phyloP scores from a whole-genome alignment of 2,329 filamentous ascomycete genomes.

The Fusarium sulawesiense region DNA sequence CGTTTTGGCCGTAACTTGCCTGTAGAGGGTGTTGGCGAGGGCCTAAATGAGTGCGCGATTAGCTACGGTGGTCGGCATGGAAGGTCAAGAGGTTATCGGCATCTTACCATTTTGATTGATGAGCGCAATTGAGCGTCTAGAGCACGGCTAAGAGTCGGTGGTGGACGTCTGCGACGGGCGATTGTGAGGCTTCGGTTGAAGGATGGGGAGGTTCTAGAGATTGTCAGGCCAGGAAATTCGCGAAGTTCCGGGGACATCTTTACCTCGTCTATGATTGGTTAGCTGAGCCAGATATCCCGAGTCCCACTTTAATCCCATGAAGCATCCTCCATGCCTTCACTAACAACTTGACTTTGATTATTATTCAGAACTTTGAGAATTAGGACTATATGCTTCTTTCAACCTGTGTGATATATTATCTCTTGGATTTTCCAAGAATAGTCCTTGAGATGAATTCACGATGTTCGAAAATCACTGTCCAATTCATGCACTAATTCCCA shows the following conservation, averaged over 20 bases:
- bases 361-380: not conserved
- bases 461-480: not conserved
- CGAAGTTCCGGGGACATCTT: conserved; percentile 49
- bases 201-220: conserved; percentile 47
- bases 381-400: not conserved
- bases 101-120: conserved; percentile 54
- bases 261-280: conserved; percentile 50
- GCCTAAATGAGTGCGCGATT: conserved; percentile 54
- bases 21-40: conserved; percentile 54
- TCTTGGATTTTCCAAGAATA: not conserved
- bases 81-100: not conserved
- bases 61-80: conserved; percentile 41
- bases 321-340: not conserved
- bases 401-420: not conserved
- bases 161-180: conserved; percentile 45
- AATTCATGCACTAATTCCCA: too few relatives aligned
- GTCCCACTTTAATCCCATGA: conserved; percentile 35
- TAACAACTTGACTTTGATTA: not conserved
- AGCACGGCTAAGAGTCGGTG: conserved; percentile 40
- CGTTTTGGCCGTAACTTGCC: conserved; percentile 50
- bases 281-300: conserved; percentile 18
- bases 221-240: conserved; percentile 52
- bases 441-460: not conserved
- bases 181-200: conserved; percentile 45
- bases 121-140: conserved; percentile 48